Evolutionary conservation across 192 early-diverging fungal species (phyloP).

Genomic region (Linnemannia zychae): DNA sequence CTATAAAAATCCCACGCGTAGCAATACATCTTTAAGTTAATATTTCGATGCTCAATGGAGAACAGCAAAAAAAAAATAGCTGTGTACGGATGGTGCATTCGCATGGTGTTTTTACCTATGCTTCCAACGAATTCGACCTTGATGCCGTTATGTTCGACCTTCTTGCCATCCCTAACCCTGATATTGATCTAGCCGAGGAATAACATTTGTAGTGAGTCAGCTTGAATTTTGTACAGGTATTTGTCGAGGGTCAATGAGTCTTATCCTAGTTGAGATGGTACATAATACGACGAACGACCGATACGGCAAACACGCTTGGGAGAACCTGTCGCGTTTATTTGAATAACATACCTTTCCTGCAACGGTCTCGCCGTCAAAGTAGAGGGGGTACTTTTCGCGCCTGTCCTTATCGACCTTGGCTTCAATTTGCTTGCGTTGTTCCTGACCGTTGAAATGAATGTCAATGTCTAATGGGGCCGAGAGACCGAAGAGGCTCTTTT

Average conservation of each 20-base stretch:
- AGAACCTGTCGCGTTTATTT: not conserved
- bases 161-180: constrained; percentile 89
- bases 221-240: not conserved
- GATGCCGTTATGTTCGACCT: constrained; percentile 97
- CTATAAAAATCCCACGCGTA: constrained; percentile 49
- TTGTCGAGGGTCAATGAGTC: not conserved
- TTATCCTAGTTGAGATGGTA: not conserved
- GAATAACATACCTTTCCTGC: constrained; percentile 83
- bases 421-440: constrained; percentile 93
- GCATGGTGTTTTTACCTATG: constrained; percentile 77
- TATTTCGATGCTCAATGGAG: not conserved
- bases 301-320: not conserved
- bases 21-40: not conserved
- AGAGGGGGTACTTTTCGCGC: constrained; percentile 93
- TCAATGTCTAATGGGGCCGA: constrained; percentile 91
- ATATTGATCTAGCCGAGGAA: constrained; percentile 73
- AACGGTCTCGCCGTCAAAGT: constrained; percentile 96
- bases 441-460: constrained; percentile 85
- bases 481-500: constrained; percentile 82
- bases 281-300: constrained; percentile 58
- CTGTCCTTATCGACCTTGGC: constrained; percentile 94
- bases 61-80: not conserved
- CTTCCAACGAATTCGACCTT: constrained; percentile 99
- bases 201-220: not conserved
- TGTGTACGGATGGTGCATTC: not conserved